Percentiles rank a stretch among this genome's conserved stretches.
phyloP scores from a whole-genome alignment of 23 red algal species.

The Agarophyton chilense region DNA sequence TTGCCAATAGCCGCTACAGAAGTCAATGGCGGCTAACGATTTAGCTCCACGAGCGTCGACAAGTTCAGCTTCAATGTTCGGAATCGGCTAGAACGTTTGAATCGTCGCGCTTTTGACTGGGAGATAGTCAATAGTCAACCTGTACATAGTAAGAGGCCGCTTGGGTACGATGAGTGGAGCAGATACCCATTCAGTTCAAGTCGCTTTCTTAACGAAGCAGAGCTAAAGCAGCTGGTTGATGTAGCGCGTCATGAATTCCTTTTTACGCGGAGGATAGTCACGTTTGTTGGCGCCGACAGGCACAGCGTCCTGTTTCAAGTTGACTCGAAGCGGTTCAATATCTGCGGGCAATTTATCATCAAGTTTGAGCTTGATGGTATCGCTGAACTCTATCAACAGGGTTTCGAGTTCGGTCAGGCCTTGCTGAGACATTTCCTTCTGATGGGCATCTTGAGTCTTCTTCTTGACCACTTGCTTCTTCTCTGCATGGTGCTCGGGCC shows the following conservation, averaged over 20 bases:
- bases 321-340: neutral
- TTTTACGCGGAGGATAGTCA: conserved; percentile 11
- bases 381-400: conserved; percentile 6
- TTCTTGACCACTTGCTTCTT: neutral
- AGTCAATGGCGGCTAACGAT: conserved; percentile 32
- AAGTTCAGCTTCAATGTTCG: conserved; percentile 49
- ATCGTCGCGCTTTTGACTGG: neutral
- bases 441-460: neutral
- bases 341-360: conserved; percentile 23
- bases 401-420: neutral
- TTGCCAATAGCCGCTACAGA: conserved; percentile 50
- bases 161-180: conserved; percentile 42
- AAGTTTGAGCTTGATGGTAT: conserved; percentile 50
- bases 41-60: conserved; percentile 5
- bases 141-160: conserved; percentile 4
- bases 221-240: neutral
- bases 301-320: conserved; percentile 1
- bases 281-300: conserved; percentile 20
- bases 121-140: conserved; percentile 28
- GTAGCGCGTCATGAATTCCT: conserved; percentile 12
- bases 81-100: conserved; percentile 30
- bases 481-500: neutral
- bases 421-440: neutral
- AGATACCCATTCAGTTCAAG: conserved; percentile 20
- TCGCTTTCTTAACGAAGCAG: conserved; percentile 8